Percentiles rank a stretch among this genome's conserved stretches.
phyloP scores from a whole-genome alignment of 192 early-diverging fungal species.

The Coemansia sp. region DNA sequence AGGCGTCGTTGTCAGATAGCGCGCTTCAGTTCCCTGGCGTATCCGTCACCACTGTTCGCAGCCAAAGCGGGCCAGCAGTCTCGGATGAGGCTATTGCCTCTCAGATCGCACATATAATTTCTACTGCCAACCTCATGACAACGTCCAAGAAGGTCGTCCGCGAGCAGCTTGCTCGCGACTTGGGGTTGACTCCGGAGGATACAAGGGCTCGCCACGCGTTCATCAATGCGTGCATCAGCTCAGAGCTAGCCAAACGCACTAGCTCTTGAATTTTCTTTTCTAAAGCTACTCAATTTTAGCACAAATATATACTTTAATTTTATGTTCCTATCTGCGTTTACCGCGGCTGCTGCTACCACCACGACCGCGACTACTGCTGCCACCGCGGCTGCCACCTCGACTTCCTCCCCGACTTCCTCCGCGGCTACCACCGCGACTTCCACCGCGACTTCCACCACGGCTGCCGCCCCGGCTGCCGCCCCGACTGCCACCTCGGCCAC shows the following conservation, averaged over 20 bases:
- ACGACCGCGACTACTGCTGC: conserved; percentile 5
- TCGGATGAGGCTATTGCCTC: conserved; percentile 68
- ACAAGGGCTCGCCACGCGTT: conserved; percentile 76
- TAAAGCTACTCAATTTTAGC: neutral
- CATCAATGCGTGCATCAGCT: conserved; percentile 81
- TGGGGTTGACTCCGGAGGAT: conserved; percentile 70
- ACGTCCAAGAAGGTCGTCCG: conserved; percentile 98
- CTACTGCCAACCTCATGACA: conserved; percentile 91
- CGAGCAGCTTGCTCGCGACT: conserved; percentile 74
- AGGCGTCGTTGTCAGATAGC: neutral
- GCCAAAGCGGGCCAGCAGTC: conserved; percentile 46
- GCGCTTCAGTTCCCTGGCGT: neutral
- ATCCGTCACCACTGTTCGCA: conserved; percentile 7
- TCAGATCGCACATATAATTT: conserved; percentile 76
- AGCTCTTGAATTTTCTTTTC: neutral
- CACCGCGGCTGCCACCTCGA: conserved; percentile 11
- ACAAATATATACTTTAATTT: neutral
- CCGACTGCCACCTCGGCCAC: conserved; percentile 2
- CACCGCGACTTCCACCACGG: conserved; percentile 1
- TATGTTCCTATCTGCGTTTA: conserved; percentile 20
- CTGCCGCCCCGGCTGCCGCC: neutral
- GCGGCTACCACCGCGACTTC: neutral
- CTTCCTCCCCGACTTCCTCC: neutral
- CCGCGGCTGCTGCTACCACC: conserved; percentile 28
- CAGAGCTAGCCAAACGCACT: conserved; percentile 46